Conservation (phyloP, 495 filamentous ascomycete genomes). For the Glarea lozoyensis region DNA sequence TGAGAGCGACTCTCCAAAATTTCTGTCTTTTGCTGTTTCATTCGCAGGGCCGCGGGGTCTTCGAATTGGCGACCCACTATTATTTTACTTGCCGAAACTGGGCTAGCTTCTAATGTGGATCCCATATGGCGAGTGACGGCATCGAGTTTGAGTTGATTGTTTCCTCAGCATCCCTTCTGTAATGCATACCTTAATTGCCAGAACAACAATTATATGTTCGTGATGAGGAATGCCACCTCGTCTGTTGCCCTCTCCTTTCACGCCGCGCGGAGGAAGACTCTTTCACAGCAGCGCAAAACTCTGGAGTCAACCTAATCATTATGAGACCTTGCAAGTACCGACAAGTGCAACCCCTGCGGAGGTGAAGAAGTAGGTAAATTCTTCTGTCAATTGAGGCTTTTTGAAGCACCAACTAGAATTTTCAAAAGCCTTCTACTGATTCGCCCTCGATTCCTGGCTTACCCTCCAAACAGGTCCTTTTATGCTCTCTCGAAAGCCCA, state of each 20-base stretch:
- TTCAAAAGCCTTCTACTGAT: background rate
- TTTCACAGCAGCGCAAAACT: slow-evolving; percentile 34
- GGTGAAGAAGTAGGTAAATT: slow-evolving; percentile 83
- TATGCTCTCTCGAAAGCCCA: slow-evolving; percentile 84
- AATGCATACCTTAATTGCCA: background rate
- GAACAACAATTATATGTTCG: background rate
- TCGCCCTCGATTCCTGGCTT: background rate
- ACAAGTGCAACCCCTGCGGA: slow-evolving; percentile 58
- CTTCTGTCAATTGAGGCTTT: no score
- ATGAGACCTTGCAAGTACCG: slow-evolving; percentile 72
- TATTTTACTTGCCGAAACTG: no score
- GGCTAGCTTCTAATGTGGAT: no score
- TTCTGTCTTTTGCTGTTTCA: no score
- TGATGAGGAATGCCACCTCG: slow-evolving; percentile 24
- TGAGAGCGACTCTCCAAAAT: no score
- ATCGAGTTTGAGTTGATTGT: no score
- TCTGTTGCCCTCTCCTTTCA: slow-evolving; percentile 18
- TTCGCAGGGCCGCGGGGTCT: no score
- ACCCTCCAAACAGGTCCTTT: slow-evolving; percentile 55
- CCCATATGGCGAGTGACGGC: no score
- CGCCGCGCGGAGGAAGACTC: slow-evolving; percentile 8
- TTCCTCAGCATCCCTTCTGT: background rate
- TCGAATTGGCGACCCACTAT: no score
- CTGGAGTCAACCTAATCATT: slow-evolving; percentile 46
- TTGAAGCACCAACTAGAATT: slow-evolving; percentile 2